phyloP scores from a whole-genome alignment of 2,329 filamentous ascomycete species.

The Trichoderma koningiopsis region DNA sequence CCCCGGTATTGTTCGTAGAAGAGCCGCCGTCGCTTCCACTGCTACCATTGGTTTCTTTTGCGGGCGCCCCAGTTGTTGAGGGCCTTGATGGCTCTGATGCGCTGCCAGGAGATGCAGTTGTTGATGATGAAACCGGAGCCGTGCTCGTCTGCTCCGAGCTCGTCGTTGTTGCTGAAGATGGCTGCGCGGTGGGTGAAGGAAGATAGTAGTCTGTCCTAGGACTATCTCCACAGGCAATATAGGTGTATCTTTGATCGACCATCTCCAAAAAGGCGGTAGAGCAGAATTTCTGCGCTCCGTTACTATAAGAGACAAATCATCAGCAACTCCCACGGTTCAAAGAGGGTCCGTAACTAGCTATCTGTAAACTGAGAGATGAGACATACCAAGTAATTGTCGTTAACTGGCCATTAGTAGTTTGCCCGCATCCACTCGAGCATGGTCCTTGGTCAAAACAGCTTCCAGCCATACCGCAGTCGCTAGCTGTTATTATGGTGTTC shows the following conservation, averaged over 20 bases:
- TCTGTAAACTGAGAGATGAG: neutral
- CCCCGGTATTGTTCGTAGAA: conserved; percentile 34
- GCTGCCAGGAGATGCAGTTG: conserved; percentile 10
- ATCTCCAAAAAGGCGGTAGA: conserved; percentile 39
- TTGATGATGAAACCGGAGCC: conserved; percentile 14
- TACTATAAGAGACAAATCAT: conserved; percentile 10
- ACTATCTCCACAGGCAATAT: conserved; percentile 39
- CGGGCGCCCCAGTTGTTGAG: neutral
- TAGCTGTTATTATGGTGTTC: conserved; percentile 38
- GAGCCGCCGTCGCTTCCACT: neutral
- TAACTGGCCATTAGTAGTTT: conserved; percentile 29
- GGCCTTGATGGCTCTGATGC: neutral
- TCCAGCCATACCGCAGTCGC: conserved; percentile 43
- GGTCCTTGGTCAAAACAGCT: conserved; percentile 39
- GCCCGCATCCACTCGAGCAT: conserved; percentile 41
- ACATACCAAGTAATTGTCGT: conserved; percentile 43
- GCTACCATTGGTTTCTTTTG: neutral
- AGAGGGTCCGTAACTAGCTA: neutral
- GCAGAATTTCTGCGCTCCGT: conserved; percentile 34
- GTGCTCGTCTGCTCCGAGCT: neutral
- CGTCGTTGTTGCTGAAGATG: conserved; percentile 5
- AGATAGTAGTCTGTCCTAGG: conserved; percentile 34
- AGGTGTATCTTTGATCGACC: conserved; percentile 40
- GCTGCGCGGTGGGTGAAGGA: conserved; percentile 26
- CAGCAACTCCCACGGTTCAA: neutral